Evolutionary conservation across 2,329 filamentous ascomycete genomes (phyloP).

Genomic region (Westerdykella aurantiaca): DNA sequence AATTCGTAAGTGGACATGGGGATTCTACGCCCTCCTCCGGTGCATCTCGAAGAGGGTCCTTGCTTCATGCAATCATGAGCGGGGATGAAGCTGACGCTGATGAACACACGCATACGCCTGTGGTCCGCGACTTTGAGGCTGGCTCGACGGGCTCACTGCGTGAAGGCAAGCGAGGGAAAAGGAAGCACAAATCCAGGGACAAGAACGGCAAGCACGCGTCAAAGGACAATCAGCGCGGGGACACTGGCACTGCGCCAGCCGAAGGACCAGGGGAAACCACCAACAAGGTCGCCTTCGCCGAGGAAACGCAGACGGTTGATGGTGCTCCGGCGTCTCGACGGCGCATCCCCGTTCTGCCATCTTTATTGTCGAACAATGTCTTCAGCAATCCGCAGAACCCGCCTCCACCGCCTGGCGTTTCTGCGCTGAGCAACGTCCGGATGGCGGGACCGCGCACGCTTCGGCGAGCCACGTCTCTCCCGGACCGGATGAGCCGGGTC

Average conservation of each 20-base stretch:
- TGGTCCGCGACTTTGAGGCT: constrained; percentile 47
- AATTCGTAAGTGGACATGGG: no score
- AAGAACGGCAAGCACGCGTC: constrained; percentile 20
- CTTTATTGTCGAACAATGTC: constrained; percentile 64
- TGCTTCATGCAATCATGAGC: constrained; percentile 41
- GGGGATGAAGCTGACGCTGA: constrained; percentile 52
- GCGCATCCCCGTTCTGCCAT: constrained; percentile 53
- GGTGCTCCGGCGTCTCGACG: constrained; percentile 43
- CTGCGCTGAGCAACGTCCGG: constrained; percentile 25
- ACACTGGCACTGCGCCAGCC: no score
- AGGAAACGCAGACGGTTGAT: constrained; percentile 26
- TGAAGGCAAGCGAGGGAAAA: constrained; percentile 37
- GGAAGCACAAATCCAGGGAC: constrained; percentile 42
- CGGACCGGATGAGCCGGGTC: constrained; percentile 30
- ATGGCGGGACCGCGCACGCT: constrained; percentile 29
- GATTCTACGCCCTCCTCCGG: constrained; percentile 17
- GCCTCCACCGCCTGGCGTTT: constrained; percentile 22
- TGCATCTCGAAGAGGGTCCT: constrained; percentile 20
- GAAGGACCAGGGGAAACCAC: background rate
- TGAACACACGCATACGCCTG: constrained; percentile 33
- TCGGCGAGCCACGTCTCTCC: constrained; percentile 32
- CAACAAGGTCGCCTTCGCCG: constrained; percentile 38
- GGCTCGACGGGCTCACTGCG: constrained; percentile 30
- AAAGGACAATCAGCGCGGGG: constrained; percentile 16
- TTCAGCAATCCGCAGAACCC: constrained; percentile 48